These are phyloP conservation scores for Nidularia pulvinata DNA, from an alignment of 768 basidiomycete species.

Conservation along the genomic window DNA sequence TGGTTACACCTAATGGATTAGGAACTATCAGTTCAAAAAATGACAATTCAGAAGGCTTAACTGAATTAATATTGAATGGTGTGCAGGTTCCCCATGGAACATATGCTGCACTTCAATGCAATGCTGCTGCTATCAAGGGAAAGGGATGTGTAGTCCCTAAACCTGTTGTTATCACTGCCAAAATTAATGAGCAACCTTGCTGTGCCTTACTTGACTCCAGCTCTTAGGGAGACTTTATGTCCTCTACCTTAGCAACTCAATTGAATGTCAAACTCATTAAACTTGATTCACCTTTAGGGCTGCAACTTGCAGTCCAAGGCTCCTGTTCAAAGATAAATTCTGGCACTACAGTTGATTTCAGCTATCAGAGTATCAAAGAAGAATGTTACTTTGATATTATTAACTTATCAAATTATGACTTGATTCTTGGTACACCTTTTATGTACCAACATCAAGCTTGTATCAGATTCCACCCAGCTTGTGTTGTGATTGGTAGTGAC, in stretches of 20 bases:
- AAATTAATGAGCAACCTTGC: slow-evolving; percentile 26
- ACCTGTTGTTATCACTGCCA: slow-evolving; percentile 24
- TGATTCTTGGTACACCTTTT: slow-evolving; percentile 38
- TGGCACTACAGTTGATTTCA: slow-evolving; percentile 14
- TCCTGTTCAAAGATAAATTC: slow-evolving; percentile 34
- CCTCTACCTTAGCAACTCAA: slow-evolving; percentile 31
- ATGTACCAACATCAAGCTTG: slow-evolving; percentile 25
- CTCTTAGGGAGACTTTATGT: slow-evolving; percentile 40
- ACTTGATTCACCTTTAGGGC: slow-evolving; percentile 24
- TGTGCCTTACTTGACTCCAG: slow-evolving; percentile 34
- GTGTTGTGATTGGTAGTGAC: slow-evolving; percentile 20
- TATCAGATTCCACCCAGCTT: slow-evolving; percentile 21
- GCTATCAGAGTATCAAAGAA: slow-evolving; percentile 32
- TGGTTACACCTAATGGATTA: no score
- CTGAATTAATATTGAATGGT: no score
- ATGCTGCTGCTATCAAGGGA: slow-evolving; percentile 15
- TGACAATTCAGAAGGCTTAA: no score
- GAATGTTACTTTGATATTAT: slow-evolving; percentile 29
- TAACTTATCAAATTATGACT: slow-evolving; percentile 37
- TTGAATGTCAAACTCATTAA: slow-evolving; percentile 17
- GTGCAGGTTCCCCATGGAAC: slow-evolving; percentile 10
- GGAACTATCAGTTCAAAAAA: no score
- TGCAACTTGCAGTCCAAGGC: slow-evolving; percentile 39
- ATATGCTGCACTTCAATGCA: slow-evolving; percentile 18
- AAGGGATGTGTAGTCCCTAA: slow-evolving; percentile 16